These are phyloP conservation scores for Catunica adiposa DNA, from an alignment of 2,329 filamentous ascomycete species.

Conservation along the genomic window DNA sequence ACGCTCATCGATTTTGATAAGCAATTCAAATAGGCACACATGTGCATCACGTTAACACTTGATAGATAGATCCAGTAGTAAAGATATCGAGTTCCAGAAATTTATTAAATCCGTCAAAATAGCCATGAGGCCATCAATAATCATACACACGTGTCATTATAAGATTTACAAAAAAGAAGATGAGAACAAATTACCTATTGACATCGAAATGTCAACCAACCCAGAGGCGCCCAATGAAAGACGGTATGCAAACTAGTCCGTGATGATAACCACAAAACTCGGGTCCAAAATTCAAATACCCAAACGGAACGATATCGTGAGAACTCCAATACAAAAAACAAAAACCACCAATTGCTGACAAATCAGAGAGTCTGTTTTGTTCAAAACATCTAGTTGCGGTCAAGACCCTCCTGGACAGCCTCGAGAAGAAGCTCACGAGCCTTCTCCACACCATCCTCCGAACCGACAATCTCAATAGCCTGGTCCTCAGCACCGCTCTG, in stretches of 20 bases:
- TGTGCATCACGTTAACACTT: not conserved
- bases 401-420: slow-evolving; percentile 50
- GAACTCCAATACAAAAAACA: not conserved
- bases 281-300: too few species aligned
- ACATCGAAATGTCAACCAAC: not conserved
- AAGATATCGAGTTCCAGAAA: not conserved
- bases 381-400: slow-evolving; percentile 15
- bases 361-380: not conserved
- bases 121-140: not conserved
- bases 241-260: too few species aligned
- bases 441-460: slow-evolving; percentile 62
- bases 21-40: slow-evolving; percentile 13
- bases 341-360: not conserved
- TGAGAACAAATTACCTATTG: not conserved
- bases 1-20: slow-evolving; percentile 17
- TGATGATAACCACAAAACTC: too few species aligned
- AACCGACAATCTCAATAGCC: slow-evolving; percentile 79
- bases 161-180: not conserved
- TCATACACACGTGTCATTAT: slow-evolving; percentile 3
- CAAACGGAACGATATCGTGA: too few species aligned
- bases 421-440: slow-evolving; percentile 80
- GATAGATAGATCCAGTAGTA: not conserved
- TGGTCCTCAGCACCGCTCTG: slow-evolving; percentile 58
- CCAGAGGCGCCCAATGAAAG: too few species aligned
- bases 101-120: not conserved